These are phyloP conservation scores for Debaryomyces nepalensis DNA, from an alignment of 1,139 yeast species.

Conservation along the genomic window DNA sequence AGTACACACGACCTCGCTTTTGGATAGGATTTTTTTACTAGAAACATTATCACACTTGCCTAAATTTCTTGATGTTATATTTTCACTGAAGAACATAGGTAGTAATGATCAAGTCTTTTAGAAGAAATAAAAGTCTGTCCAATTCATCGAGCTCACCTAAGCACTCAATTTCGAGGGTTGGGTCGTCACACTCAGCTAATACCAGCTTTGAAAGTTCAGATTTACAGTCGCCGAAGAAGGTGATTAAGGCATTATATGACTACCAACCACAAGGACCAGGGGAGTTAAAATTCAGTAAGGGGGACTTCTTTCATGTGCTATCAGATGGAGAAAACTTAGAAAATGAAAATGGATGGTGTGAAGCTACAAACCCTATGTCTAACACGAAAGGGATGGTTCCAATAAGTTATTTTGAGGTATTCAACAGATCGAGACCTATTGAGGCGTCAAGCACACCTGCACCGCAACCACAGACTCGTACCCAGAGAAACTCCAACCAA, in stretches of 20 bases:
- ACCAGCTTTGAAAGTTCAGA: slow-evolving; percentile 17
- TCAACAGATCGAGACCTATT: slow-evolving; percentile 58
- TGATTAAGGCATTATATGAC: slow-evolving; percentile 80
- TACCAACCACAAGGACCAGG: slow-evolving; percentile 83
- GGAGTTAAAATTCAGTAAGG: slow-evolving; percentile 75
- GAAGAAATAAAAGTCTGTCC: slow-evolving; percentile 49
- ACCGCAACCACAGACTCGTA: neutral
- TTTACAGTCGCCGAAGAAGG: slow-evolving; percentile 70
- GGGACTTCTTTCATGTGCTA: slow-evolving; percentile 87
- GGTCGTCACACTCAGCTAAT: slow-evolving; percentile 23
- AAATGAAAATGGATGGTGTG: slow-evolving; percentile 70
- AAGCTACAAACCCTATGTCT: slow-evolving; percentile 86
- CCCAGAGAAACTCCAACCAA: slow-evolving; percentile 29
- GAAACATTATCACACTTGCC: slow-evolving; percentile 6
- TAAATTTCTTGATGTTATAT: neutral
- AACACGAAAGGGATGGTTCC: slow-evolving; percentile 87
- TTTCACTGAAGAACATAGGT: neutral
- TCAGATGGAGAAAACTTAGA: slow-evolving; percentile 45
- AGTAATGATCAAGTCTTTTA: slow-evolving; percentile 48
- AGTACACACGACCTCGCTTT: slow-evolving; percentile 9
- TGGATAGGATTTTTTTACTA: slow-evolving; percentile 7
- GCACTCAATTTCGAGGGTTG: slow-evolving; percentile 40
- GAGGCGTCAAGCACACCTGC: slow-evolving; percentile 15
- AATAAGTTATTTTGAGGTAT: slow-evolving; percentile 77
- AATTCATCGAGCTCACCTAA: slow-evolving; percentile 41